Evolutionary conservation across 768 basidiomycete genomes (phyloP).

Genomic region (Peribolospora kevripleyi): DNA sequence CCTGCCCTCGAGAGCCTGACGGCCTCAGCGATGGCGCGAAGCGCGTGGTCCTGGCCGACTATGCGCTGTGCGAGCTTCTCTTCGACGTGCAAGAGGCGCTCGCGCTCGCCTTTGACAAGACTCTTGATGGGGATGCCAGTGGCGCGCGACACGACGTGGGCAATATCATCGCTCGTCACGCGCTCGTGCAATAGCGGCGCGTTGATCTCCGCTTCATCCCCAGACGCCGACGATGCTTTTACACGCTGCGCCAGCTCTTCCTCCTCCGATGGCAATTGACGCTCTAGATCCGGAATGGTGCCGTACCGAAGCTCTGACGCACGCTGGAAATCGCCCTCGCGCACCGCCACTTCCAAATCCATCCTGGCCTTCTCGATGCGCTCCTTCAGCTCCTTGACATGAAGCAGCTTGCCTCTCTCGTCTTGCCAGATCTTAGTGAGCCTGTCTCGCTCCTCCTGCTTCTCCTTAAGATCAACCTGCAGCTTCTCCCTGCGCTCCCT

Average conservation of each 20-base stretch:
- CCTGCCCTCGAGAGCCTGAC: slow-evolving; percentile 83
- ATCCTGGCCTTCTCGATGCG: slow-evolving; percentile 59
- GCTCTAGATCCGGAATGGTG: slow-evolving; percentile 57
- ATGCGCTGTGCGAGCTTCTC: slow-evolving; percentile 45
- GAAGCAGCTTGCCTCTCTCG: slow-evolving; percentile 28
- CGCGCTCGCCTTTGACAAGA: slow-evolving; percentile 13
- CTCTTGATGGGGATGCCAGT: slow-evolving; percentile 60
- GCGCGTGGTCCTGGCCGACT: slow-evolving; percentile 77
- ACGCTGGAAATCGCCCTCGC: slow-evolving; percentile 61
- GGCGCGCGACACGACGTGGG: slow-evolving; percentile 82
- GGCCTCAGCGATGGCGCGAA: slow-evolving; percentile 62
- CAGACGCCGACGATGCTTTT: slow-evolving; percentile 13
- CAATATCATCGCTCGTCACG: slow-evolving; percentile 47
- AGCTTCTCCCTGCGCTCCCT: slow-evolving; percentile 39
- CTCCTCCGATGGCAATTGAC: slow-evolving; percentile 36
- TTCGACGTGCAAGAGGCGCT: slow-evolving; percentile 73
- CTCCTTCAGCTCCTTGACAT: slow-evolving; percentile 37
- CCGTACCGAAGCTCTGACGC: slow-evolving; percentile 65
- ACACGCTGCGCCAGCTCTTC: slow-evolving; percentile 26
- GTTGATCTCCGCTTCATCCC: slow-evolving; percentile 12
- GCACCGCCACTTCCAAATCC: slow-evolving; percentile 64
- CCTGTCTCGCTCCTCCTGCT: slow-evolving; percentile 36
- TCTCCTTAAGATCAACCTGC: slow-evolving; percentile 24
- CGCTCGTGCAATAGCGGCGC: slow-evolving; percentile 11
- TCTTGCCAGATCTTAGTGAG: slow-evolving; percentile 43